Base-by-base conservation (phyloP, 768 basidiomycete species). In the Saitozyma sp. region DNA sequence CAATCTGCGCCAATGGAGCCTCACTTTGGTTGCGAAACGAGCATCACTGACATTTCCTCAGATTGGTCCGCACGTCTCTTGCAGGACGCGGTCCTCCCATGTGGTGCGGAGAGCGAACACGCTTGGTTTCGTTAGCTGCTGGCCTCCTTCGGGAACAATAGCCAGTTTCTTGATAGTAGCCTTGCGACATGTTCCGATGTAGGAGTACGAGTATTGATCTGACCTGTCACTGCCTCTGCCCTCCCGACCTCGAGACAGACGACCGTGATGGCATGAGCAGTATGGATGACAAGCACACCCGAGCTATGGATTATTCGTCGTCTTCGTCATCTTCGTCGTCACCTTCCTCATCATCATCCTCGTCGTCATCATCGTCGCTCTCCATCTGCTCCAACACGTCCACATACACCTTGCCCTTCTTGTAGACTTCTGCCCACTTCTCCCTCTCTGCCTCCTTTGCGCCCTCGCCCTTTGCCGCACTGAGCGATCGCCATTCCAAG, bases 401-500 rank as follows among this genome's bases (percentile, higher is more conserved):
- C 55, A 71, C 71, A 59, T 71, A 69, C 6, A 65, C 65, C 56
- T 74, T 74, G 8, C 70, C 75, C 60, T 67, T 74, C 17, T 14
- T 52, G 54, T 62, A 74, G n/a, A 74, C 58, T 43, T 76, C 71
- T 17, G 37, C 39, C 70, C 72, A 71, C 20, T 41, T 55, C 72
- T 71, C 71, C 64, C 76, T 75, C 55, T 42, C 88, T 86, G 49
- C 91, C 82, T 59, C 82, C 87, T 87, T 88, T 58, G 87, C 40
- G 84, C 89, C 73, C 83, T 84, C 38, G 87, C 85, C 53, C 74
- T 80, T 20, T 85, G 83, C 54, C 81, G 83, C 57, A 29, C 58
- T 63, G 13, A 71, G 57, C 57, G 77, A 81, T 78, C 93, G 88
- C 95, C 95, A 99, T 54, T 81, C 83, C n/a, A 90, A 86, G 67